These are phyloP conservation scores for Pyrus betulifolia DNA, from an alignment of 306 rosid species.

Conservation along the genomic window DNA sequence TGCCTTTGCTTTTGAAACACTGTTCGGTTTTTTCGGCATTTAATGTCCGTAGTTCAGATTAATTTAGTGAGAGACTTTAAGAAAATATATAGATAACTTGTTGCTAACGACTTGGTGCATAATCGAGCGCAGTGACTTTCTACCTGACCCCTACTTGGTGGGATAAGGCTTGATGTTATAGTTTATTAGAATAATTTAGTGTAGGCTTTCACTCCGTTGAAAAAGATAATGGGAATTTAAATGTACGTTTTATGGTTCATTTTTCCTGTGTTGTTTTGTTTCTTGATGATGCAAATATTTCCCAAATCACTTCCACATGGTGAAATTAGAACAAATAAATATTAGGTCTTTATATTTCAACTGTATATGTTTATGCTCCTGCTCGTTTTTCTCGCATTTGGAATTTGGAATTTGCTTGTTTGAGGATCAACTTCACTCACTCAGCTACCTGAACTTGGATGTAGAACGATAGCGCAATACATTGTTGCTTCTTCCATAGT, in stretches of 20 bases:
- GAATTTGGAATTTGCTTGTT: neutral
- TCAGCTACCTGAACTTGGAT: neutral
- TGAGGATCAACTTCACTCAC: neutral
- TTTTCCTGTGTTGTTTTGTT: neutral
- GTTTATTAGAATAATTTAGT: too few species aligned
- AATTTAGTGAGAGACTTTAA: too few species aligned
- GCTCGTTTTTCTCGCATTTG: neutral
- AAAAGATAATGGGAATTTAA: neutral
- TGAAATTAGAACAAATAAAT: too few species aligned
- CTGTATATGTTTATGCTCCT: neutral
- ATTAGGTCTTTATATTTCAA: neutral
- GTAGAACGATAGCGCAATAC: neutral
- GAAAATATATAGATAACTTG: too few species aligned
- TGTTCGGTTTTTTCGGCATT: too few species aligned
- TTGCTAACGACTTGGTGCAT: too few species aligned
- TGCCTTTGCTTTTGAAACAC: neutral
- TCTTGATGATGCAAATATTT: neutral
- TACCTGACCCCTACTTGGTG: too few species aligned
- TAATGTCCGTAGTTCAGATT: too few species aligned
- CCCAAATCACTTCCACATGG: neutral
- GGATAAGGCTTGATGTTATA: too few species aligned
- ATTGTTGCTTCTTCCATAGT: too few species aligned
- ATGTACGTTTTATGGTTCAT: neutral
- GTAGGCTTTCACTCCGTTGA: too few species aligned
- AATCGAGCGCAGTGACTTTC: too few species aligned